These are phyloP conservation scores for Fusarium torulosum DNA, from an alignment of 2,329 filamentous ascomycete species.

Conservation along the genomic window DNA sequence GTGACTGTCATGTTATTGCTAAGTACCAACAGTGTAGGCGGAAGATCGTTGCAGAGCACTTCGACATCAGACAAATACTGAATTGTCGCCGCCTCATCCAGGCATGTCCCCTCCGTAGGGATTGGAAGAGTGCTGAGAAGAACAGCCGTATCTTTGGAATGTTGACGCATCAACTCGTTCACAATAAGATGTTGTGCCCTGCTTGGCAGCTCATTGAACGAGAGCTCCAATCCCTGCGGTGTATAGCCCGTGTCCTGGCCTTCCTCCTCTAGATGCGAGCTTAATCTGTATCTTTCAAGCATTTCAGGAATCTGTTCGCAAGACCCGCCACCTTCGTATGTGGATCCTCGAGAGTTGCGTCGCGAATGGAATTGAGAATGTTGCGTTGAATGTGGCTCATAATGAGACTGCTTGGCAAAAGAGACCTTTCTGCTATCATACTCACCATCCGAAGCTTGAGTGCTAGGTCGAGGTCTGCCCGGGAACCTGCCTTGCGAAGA, in stretches of 20 bases:
- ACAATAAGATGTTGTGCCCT: constrained; percentile 87
- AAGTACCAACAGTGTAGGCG: constrained; percentile 82
- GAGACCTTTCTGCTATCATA: constrained; percentile 71
- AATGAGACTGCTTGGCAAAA: constrained; percentile 63
- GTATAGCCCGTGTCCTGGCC: constrained; percentile 61
- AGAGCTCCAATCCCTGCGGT: constrained; percentile 75
- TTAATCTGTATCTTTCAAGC: constrained; percentile 55
- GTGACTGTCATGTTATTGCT: constrained; percentile 93
- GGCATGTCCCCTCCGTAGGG: constrained; percentile 80
- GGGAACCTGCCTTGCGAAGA: constrained; percentile 70
- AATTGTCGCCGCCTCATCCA: constrained; percentile 76
- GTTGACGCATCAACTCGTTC: constrained; percentile 81
- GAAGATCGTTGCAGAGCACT: constrained; percentile 80
- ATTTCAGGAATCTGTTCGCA: constrained; percentile 61
- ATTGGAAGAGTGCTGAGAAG: constrained; percentile 87
- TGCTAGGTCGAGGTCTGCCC: constrained; percentile 72
- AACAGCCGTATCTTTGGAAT: constrained; percentile 79
- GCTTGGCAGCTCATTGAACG: constrained; percentile 88
- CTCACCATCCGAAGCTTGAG: constrained; percentile 66
- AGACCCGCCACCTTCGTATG: constrained; percentile 51
- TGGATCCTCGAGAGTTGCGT: constrained; percentile 53
- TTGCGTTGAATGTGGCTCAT: constrained; percentile 36
- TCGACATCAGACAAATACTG: constrained; percentile 83
- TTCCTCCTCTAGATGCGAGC: constrained; percentile 43
- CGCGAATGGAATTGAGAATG: constrained; percentile 53